Base-by-base conservation (phyloP, 768 basidiomycete genomes). In the Cystofilobasidium capitatum region DNA sequence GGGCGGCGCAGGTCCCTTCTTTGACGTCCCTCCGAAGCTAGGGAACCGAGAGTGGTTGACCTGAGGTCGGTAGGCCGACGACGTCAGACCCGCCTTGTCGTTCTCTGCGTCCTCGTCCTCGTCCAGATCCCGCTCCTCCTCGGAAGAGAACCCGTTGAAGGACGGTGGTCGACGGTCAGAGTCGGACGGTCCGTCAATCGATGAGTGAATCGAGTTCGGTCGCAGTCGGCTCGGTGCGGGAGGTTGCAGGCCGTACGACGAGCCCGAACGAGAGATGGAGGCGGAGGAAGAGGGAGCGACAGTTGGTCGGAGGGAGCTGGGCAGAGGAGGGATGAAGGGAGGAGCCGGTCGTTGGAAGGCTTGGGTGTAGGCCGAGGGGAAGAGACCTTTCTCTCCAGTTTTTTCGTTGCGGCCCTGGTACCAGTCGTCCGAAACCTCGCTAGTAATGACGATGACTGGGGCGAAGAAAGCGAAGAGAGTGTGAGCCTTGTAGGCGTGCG, bases 361-460 rank as follows among this genome's bases (percentile, higher is more conserved):
- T 44, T 66, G 45, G 12, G 85, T 86, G 76, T 90, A 88, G 8
- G 84, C 82, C 1, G 83, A 82, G 0, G 91, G 91, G 81, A 96
- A 93, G 47, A 94, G 75, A 17, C 91, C 91, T 61, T 82, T 84
- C 70, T 80, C 80, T 1, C 88, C 89, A n/a, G 74, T 68, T 31
- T 73, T 67, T 39, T 84, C 75, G 31, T 36, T 36, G 74, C 88
- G 85, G 9, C 91, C 91, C 79, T 91, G 83, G 88, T 89, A 93
- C 91, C 91, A 93, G 69, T 85, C 90, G 70, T 89, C 88, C 39
- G 90, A 79, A 0, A 91, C 88, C 75, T 93, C 89, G 39, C 84
- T 85, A 35, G 89, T 72, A 35, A 92, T 85, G 17, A 81, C 76
- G 65, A 96, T 87, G 71, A 89, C 84, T 65, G 54, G 2, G 24